phyloP scores from a whole-genome alignment of 306 rosid species.

The Cucurbita ficifolia region DNA sequence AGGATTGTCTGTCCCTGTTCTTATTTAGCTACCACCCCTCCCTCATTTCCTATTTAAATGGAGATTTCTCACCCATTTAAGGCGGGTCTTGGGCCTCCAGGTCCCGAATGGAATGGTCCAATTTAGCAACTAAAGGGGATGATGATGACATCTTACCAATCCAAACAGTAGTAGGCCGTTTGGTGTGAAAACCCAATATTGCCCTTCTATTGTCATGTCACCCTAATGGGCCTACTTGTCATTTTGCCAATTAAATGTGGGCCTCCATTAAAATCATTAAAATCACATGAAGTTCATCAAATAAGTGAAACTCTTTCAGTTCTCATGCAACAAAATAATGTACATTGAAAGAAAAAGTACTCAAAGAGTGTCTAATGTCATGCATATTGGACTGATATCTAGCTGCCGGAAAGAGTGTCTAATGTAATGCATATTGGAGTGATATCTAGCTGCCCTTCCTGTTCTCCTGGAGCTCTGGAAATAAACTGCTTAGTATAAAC shows the following conservation, averaged over 20 bases:
- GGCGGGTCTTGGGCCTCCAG: no score
- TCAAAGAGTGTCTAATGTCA: not conserved
- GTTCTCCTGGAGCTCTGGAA: slow-evolving; percentile 10
- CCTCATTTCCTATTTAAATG: no score
- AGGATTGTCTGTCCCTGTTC: no score
- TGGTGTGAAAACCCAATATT: not conserved
- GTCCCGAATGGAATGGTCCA: not conserved
- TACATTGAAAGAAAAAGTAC: not conserved
- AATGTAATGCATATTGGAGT: not conserved
- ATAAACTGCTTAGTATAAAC: slow-evolving; percentile 39
- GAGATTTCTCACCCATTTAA: no score
- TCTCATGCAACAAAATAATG: not conserved
- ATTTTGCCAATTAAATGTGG: not conserved
- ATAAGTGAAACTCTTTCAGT: not conserved
- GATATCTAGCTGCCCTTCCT: slow-evolving; percentile 8
- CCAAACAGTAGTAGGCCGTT: not conserved
- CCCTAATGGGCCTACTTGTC: not conserved
- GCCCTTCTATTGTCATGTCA: not conserved
- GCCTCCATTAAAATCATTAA: not conserved
- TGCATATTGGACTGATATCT: not conserved
- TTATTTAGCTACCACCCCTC: no score
- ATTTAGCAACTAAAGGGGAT: not conserved
- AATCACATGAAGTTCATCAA: not conserved
- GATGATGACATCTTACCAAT: not conserved
- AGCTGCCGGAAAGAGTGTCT: not conserved